Conservation (phyloP, 345 rosid genomes). For the Sisymbrium altissimum region DNA sequence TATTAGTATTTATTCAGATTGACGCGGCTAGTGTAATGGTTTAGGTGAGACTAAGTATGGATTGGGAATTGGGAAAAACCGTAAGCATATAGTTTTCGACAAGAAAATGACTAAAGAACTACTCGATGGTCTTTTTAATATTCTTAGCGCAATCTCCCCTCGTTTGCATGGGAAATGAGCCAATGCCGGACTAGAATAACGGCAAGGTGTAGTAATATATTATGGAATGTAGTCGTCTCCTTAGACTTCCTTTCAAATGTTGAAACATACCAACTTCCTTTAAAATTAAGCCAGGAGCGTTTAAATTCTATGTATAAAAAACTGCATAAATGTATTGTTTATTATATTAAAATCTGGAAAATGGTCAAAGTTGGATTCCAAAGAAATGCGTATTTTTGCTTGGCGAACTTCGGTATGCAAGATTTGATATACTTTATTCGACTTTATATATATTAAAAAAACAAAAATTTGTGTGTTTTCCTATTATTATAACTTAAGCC, state of each 20-base stretch:
- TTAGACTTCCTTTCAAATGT: background rate
- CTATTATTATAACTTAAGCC: background rate
- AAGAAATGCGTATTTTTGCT: background rate
- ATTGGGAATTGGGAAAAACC: background rate
- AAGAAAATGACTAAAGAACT: background rate
- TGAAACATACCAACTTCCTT: background rate
- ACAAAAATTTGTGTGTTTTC: background rate
- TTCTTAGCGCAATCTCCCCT: background rate
- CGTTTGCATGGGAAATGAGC: slow-evolving; percentile 5
- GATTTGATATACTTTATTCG: too few relatives aligned
- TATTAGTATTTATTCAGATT: background rate
- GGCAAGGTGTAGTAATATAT: background rate
- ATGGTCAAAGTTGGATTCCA: slow-evolving; percentile 11
- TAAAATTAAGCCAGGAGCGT: background rate
- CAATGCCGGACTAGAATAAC: background rate
- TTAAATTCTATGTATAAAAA: background rate
- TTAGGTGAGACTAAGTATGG: slow-evolving; percentile 5
- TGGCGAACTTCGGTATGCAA: background rate
- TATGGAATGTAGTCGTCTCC: background rate
- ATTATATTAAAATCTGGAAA: background rate
- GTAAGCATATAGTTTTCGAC: background rate
- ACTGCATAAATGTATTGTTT: background rate
- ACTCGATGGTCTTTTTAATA: background rate
- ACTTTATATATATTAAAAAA: too few relatives aligned
- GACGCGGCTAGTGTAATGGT: slow-evolving; percentile 20